Evolutionary conservation across 371 early-diverging fungal genomes (phyloP).

Genomic region (Conidiobolus coronatus): DNA sequence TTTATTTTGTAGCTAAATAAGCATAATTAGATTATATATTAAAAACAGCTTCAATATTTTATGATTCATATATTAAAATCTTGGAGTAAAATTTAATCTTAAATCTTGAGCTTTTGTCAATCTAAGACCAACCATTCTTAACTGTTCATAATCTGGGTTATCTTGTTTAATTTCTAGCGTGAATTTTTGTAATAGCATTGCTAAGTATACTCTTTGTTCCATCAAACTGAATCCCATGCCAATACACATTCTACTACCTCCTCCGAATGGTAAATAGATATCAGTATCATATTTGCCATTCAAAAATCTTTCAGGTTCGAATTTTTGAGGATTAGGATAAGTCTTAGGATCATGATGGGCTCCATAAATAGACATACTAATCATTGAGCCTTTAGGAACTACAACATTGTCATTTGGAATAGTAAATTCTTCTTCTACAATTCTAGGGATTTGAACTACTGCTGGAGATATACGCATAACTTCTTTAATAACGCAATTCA

Average conservation of each 20-base stretch:
- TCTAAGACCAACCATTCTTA: no score
- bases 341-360: conserved; percentile 11
- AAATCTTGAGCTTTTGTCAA: no score
- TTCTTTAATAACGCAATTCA: conserved; percentile 1
- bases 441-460: background rate
- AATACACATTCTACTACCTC: conserved; percentile 5
- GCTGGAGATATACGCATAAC: background rate
- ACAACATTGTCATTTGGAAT: background rate
- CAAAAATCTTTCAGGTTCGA: conserved; percentile 24
- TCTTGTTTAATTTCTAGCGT: background rate
- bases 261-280: background rate
- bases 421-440: background rate
- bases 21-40: no score
- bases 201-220: conserved; percentile 2
- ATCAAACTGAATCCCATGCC: conserved; percentile 4
- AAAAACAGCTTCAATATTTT: no score
- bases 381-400: background rate
- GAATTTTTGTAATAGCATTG: conserved; percentile 1
- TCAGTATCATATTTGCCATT: background rate
- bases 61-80: no score
- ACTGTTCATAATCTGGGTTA: no score
- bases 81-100: no score
- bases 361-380: background rate
- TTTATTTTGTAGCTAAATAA: no score
- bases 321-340: conserved; percentile 15